Evolutionary conservation across 2,329 filamentous ascomycete genomes (phyloP), one percentile per base, ranked within the genome.

Genomic region (Laburnicola sp.): DNA sequence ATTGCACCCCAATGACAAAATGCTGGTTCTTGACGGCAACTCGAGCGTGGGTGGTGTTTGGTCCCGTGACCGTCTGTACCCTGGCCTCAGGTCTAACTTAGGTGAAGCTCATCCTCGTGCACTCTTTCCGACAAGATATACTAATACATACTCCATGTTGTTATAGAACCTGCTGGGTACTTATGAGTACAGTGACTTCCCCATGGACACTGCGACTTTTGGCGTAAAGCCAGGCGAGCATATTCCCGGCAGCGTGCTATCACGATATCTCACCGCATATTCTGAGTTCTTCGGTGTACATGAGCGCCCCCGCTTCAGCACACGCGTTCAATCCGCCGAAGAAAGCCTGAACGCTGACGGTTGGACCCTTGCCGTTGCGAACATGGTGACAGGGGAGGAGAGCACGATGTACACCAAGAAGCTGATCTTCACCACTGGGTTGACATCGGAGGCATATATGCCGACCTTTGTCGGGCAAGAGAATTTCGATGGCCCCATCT

Each of bases 351-450:
- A 54, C 3, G 35, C 23, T 6, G 6, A 21, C 26, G 45, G 70
- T 37, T 70, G 68, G 66, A 56, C 49, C 1, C 30, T 69, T 8
- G 56, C 49, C 2, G 48, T 63, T 6, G 11, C 50, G 10, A 26
- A 35, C 11, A 23, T 39, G 3, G 11, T 11, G 4, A 22, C 25
- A 25, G 34, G 38, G 2, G 40, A 4, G 8, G n/a, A 8, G 1
- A 46, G 46, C 2, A 30, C 36, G 2, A 54, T 70, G 56, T 34
- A 68, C 62, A 48, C 72, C 3, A 64, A 63, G 11, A 84, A 82
- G 60, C 71, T 88, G 31, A 78, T 88, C 28, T 65, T 88, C 1
- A 83, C 84, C 1, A 86, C 84, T 0, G 85, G 86, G 0, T 68
- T 87, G 26, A 84, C 83, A 0, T 86, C 83, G 0, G 73, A 80